These are phyloP conservation scores for Nicotiana obtusifolia DNA, from an alignment of 257 asterid species.

Conservation along the genomic window DNA sequence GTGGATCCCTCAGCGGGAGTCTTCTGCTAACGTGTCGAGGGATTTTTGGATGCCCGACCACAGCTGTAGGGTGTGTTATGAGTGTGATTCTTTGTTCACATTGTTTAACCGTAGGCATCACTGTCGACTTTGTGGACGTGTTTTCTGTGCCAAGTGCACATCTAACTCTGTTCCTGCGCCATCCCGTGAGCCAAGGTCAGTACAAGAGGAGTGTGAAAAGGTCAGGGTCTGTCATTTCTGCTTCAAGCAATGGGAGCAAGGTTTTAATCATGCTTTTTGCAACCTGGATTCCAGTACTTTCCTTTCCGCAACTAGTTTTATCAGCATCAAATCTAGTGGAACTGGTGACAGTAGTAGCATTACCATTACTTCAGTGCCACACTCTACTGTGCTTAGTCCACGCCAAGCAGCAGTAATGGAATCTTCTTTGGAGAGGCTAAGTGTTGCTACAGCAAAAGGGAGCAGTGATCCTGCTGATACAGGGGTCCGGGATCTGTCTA, in stretches of 20 bases:
- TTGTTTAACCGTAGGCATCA: slow-evolving; percentile 92
- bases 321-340: slow-evolving; percentile 75
- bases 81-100: slow-evolving; percentile 83
- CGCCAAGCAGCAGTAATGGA: slow-evolving; percentile 51
- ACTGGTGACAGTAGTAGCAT: slow-evolving; percentile 62
- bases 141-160: slow-evolving; percentile 85
- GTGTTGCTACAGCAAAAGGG: slow-evolving; percentile 26
- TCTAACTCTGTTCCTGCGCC: slow-evolving; percentile 63
- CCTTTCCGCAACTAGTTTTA: slow-evolving; percentile 67
- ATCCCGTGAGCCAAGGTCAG: slow-evolving; percentile 25
- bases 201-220: slow-evolving; percentile 59
- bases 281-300: slow-evolving; percentile 48
- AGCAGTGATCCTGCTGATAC: slow-evolving; percentile 26
- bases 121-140: slow-evolving; percentile 85
- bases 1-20: slow-evolving; percentile 75
- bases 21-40: slow-evolving; percentile 71
- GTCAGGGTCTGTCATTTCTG: slow-evolving; percentile 83
- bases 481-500: slow-evolving; percentile 29
- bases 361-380: slow-evolving; percentile 53
- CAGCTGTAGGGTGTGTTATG: slow-evolving; percentile 95
- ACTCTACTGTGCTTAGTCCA: slow-evolving; percentile 51
- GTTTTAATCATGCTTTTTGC: slow-evolving; percentile 45
- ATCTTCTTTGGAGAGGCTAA: slow-evolving; percentile 41
- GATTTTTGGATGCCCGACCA: slow-evolving; percentile 99
- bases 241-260: slow-evolving; percentile 67